Base-by-base conservation (phyloP, 306 rosid species). In the Coriaria nepalensis region DNA sequence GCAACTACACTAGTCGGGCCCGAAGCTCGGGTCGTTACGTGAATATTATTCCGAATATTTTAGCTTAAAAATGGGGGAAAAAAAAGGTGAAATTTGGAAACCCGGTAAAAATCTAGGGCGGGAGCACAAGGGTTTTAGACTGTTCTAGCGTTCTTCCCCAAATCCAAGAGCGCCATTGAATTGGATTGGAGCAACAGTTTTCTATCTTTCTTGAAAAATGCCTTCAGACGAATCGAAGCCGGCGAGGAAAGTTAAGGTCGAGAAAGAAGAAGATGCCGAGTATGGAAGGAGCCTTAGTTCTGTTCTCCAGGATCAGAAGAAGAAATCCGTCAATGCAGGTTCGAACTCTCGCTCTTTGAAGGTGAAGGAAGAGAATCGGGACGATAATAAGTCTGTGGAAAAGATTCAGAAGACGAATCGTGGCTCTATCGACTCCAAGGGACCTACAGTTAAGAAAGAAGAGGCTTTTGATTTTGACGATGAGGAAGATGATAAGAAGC, bases 141-240 rank as follows among this genome's bases (percentile, higher is more conserved):
- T 20, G 29, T 20, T 20, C 29, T n/a, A n/a, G n/a, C n/a, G n/a
- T 20, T 20, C 29, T 3, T 3, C 29, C 1, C 29, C 29, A 20
- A 20, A 20, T 1, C 3, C 29, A 20, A 20, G 29, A 20, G 29
- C 29, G 29, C 29, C 29, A 20, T 20, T 20, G 29, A 20, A 20
- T 20, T 3, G 3, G 29, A 20, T 20, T 3, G 3, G 29, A 20
- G 29, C 29, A 20, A 20, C 29, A 3, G 29, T 20, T 20, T 20
- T 20, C 29, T 20, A 20, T 20, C 29, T 20, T 20, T 52, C 33
- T 29, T 8, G 35, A 11, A 40, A 47, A 54, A 86, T 86, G 93
- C 43, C 83, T 42, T 73, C 79, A 0, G 79, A 70, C 54, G 83
- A 79, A n/a, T 53, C 66, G 34, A 76, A 66, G 66, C 40, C 62